Conservation (phyloP, 1,284 basidiomycete genomes). For the Sporisorium reilianum region DNA sequence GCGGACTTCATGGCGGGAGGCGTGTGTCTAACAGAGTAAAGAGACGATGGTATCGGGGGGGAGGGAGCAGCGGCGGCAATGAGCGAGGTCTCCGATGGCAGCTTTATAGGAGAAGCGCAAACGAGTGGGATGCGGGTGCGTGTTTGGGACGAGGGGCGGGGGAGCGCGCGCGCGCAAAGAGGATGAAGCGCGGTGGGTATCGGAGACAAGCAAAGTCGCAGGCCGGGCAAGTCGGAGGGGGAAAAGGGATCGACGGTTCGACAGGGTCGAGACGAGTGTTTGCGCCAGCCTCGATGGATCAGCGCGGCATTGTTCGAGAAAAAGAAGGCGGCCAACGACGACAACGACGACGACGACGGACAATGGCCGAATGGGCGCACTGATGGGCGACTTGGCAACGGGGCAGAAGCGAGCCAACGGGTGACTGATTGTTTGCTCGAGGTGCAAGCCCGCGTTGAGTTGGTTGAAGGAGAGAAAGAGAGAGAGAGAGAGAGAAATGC, state of each 20-base stretch:
- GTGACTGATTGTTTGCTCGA: not conserved
- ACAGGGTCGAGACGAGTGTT: not conserved
- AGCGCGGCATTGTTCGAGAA: not conserved
- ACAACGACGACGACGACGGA: no score
- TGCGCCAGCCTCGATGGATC: not conserved
- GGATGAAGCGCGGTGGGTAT: conserved; percentile 1
- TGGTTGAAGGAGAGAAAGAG: not conserved
- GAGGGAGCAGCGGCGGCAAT: no score
- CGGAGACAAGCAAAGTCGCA: not conserved
- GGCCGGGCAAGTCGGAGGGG: conserved; percentile 17
- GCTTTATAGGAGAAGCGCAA: not conserved
- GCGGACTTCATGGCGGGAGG: conserved; percentile 43
- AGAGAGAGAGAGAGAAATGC: not conserved
- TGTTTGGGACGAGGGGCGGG: conserved; percentile 4
- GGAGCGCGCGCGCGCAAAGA: not conserved
- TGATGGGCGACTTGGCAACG: not conserved
- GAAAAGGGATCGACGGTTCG: conserved; percentile 22
- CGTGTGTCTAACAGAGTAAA: not conserved
- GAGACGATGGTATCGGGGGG: not conserved
- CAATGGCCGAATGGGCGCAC: not conserved
- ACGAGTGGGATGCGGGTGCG: not conserved
- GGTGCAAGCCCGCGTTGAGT: no score
- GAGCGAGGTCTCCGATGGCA: not conserved
- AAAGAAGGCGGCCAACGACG: no score
- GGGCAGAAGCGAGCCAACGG: conserved; percentile 1